Percentiles rank a stretch among this genome's conserved stretches.
Evolutionary conservation across 805 yeast species (phyloP).

Genomic region (Naumovozyma castellii): DNA sequence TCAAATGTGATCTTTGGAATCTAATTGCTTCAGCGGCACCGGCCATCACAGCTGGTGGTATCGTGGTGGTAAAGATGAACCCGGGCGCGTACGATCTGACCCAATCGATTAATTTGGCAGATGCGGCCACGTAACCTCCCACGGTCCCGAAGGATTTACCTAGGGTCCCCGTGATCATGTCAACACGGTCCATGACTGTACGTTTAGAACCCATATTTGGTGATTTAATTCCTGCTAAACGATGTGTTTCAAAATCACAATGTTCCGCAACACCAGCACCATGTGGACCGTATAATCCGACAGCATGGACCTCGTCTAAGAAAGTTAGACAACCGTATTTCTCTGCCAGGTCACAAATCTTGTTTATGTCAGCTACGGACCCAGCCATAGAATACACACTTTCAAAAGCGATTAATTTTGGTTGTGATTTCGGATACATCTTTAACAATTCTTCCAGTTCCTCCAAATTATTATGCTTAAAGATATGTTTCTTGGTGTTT

Average conservation of each 20-base stretch:
- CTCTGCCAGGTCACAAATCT: slow-evolving; percentile 90
- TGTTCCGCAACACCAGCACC: slow-evolving; percentile 99
- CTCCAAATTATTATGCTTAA: slow-evolving; percentile 78
- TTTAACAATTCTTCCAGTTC: slow-evolving; percentile 76
- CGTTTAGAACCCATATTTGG: slow-evolving; percentile 31
- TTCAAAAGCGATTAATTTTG: slow-evolving; percentile 94
- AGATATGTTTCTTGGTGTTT: slow-evolving; percentile 76
- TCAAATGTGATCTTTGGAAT: slow-evolving; percentile 66
- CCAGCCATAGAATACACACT: slow-evolving; percentile 98
- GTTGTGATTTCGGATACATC: slow-evolving; percentile 73
- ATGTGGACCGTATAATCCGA: slow-evolving; percentile 97
- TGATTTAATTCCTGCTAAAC: slow-evolving; percentile 51
- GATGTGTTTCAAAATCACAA: slow-evolving; percentile 76
- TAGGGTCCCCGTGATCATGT: slow-evolving; percentile 93
- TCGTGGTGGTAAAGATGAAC: slow-evolving; percentile 89
- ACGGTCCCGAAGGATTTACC: slow-evolving; percentile 96
- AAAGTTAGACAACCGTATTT: slow-evolving; percentile 96
- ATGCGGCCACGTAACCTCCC: slow-evolving; percentile 96
- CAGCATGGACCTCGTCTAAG: slow-evolving; percentile 97
- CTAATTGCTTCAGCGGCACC: slow-evolving; percentile 85
- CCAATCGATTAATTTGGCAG: slow-evolving; percentile 80
- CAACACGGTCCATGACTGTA: slow-evolving; percentile 81
- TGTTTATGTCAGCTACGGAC: slow-evolving; percentile 86
- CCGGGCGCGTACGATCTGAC: slow-evolving; percentile 94
- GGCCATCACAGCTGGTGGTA: slow-evolving; percentile 98